A percentile compares a stretch with the other conserved stretches of the same genome.
Evolutionary conservation across 2,329 filamentous ascomycete genomes (phyloP).

Genomic region (Harringtonia aguacate): DNA sequence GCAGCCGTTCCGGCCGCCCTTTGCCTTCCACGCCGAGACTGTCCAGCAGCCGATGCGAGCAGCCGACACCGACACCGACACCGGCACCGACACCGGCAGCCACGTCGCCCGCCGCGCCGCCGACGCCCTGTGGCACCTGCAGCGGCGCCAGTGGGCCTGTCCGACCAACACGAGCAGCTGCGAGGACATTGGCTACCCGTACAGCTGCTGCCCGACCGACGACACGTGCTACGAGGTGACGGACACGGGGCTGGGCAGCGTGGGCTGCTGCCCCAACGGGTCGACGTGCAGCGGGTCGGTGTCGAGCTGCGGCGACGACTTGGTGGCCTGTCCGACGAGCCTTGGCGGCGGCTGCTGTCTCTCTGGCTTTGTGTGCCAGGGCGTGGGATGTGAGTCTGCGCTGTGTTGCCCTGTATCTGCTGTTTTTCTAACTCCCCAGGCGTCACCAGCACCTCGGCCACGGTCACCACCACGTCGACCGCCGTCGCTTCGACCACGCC

Average conservation of each 20-base stretch:
- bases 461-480: conserved; percentile 28
- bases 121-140: conserved; percentile 34
- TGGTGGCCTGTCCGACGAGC: conserved; percentile 52
- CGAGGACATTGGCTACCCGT: conserved; percentile 49
- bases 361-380: conserved; percentile 57
- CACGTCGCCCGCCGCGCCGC: conserved; percentile 20
- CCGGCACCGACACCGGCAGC: conserved; percentile 4
- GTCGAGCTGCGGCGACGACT: conserved; percentile 47
- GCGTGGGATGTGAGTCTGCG: conserved; percentile 52
- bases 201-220: conserved; percentile 61
- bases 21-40: conserved; percentile 34
- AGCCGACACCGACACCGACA: background rate
- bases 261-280: conserved; percentile 66
- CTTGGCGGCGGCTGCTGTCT: conserved; percentile 70
- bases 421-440: no score
- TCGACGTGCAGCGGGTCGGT: conserved; percentile 53
- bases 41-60: conserved; percentile 10
- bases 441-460: conserved; percentile 28
- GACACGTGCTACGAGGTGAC: conserved; percentile 56
- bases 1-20: conserved; percentile 35
- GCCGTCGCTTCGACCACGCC: conserved; percentile 21
- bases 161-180: conserved; percentile 57
- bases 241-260: conserved; percentile 52
- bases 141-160: conserved; percentile 53
- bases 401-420: conserved; percentile 10